Evolutionary conservation across 495 filamentous ascomycete genomes (phyloP), one percentile per base, ranked within the genome.

Genomic region (Apiosordaria backusii): DNA sequence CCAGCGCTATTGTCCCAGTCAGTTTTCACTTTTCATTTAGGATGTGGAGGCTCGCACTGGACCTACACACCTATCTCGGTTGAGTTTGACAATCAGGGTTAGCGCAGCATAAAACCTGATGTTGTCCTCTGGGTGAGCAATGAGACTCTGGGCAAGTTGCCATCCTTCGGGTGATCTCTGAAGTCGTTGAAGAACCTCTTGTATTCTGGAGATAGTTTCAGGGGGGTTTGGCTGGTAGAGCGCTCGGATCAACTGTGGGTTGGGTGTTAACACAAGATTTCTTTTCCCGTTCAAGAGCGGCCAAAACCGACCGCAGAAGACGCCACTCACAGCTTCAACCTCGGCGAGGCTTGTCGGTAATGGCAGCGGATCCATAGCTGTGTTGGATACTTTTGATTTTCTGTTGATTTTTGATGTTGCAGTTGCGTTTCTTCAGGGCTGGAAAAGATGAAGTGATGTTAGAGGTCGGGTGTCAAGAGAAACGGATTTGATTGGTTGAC

Each of bases 61-160:
- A 52, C 1, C 59, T 29, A 70, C 77, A 60, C 79, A 91, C 91
- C 86, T 45, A 73, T 94, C 90, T 40, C 86, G 84, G 69, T 97
- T 97, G 60, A 97, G 82, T 78, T 97, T 97, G 58, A 97, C 88
- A 18, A 89, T 95, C 71, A 97, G 92, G 0, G 93, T 97, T 66
- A 96, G 82, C 29, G 94, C 95, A n/a, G 90, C 95, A 75, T 93
- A 97, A 80, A 97, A 99, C 52, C 90, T 87, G 71, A 93, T 86
- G 60, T 92, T 86, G 27, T 88, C 83, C 69, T 88, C 86, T 2
- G 83, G 78, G 66, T 83, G 86, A 29, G 78, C 72, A 21, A 97
- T 78, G 15, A 98, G 82, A 19, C 83, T 84, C 71, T 93, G 86
- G 9, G 92, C 93, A 18, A 98, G 81, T 63, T 90, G 83, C 94